Evolutionary conservation across 116 monocot species (phyloP).

Genomic region (Trichopus zeylanicus): DNA sequence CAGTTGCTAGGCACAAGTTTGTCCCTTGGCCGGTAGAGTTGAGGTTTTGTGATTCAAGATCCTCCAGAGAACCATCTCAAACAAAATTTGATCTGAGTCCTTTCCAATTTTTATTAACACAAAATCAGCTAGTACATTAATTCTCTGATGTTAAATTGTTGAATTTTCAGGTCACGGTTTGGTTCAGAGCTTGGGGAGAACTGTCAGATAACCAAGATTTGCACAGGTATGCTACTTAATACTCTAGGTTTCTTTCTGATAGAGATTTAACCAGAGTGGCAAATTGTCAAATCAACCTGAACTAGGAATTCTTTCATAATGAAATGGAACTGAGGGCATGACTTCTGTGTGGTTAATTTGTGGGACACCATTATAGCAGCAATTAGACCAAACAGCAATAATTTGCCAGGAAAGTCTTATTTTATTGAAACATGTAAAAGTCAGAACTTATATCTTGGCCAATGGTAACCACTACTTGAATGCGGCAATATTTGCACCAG

Average conservation of each 20-base stretch:
- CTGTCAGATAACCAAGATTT: slow-evolving; percentile 42
- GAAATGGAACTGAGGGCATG: too few relatives aligned
- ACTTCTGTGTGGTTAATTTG: too few relatives aligned
- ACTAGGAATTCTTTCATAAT: too few relatives aligned
- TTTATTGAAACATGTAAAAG: too few relatives aligned
- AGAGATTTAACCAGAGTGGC: too few relatives aligned
- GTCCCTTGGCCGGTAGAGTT: slow-evolving; percentile 85
- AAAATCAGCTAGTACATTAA: neutral
- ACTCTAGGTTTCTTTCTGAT: neutral
- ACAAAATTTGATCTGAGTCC: slow-evolving; percentile 37
- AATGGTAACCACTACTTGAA: too few relatives aligned
- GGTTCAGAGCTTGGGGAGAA: slow-evolving; percentile 41
- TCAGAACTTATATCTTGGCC: too few relatives aligned
- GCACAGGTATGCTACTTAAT: slow-evolving; percentile 20
- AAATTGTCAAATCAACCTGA: too few relatives aligned
- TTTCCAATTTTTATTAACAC: neutral
- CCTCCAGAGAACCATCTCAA: slow-evolving; percentile 20
- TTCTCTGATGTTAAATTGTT: neutral
- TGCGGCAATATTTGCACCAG: too few relatives aligned
- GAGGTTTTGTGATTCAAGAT: slow-evolving; percentile 48
- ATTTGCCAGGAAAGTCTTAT: too few relatives aligned
- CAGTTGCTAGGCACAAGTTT: slow-evolving; percentile 53
- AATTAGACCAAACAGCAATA: too few relatives aligned
- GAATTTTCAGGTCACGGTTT: slow-evolving; percentile 14
- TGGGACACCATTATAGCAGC: too few relatives aligned